phyloP scores from a whole-genome alignment of 108 stramenopile species.

The Nannochloropsis oceanica region DNA sequence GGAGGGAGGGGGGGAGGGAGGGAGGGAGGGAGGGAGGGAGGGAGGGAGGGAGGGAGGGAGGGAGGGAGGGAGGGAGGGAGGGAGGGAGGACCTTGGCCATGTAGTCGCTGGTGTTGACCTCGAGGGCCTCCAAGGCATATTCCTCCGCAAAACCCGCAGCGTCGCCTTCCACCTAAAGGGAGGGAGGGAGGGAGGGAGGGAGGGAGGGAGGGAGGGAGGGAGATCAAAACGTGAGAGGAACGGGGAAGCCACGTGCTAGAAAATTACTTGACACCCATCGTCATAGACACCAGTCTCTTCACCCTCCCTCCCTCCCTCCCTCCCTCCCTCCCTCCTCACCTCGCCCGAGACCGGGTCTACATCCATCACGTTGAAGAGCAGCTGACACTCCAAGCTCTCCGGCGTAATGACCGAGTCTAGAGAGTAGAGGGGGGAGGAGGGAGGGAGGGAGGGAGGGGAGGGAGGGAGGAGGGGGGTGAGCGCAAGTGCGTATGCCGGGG shows the following conservation, averaged over 20 bases:
- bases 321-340: not conserved
- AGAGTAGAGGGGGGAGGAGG: not conserved
- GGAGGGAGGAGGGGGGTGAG: not conserved
- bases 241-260: not conserved
- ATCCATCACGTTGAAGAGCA: not conserved
- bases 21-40: not conserved
- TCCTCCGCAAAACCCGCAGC: conserved; percentile 56
- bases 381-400: not conserved
- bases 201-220: not conserved
- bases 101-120: conserved; percentile 60
- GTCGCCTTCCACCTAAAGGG: conserved; percentile 48
- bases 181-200: not conserved
- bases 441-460: not conserved
- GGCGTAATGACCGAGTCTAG: not conserved
- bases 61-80: not conserved
- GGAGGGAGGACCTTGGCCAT: conserved; percentile 53
- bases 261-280: too few relatives aligned
- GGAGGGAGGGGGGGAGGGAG: not conserved
- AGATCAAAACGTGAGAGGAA: not conserved
- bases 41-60: not conserved
- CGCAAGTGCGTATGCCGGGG: too few relatives aligned
- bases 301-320: not conserved
- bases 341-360: not conserved
- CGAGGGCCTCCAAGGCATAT: conserved; percentile 64
- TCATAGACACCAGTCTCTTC: too few relatives aligned